Conservation (phyloP, 2,329 filamentous ascomycete species). For the Dactylellina parvicollis region DNA sequence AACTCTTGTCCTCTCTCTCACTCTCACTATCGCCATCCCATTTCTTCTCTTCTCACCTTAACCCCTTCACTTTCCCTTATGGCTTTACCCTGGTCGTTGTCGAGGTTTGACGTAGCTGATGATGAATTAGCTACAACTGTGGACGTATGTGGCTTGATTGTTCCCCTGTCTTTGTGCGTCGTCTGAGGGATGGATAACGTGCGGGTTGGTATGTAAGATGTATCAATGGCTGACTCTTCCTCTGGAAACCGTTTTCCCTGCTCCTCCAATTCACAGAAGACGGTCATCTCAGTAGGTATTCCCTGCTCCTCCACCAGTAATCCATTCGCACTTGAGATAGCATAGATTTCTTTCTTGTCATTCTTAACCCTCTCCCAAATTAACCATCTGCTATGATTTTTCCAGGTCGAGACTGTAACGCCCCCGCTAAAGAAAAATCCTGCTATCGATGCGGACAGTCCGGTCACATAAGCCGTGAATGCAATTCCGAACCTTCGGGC, state of each 20-base stretch:
- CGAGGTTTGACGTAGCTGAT: constrained; percentile 55
- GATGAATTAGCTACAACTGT: constrained; percentile 76
- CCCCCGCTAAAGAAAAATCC: constrained; percentile 86
- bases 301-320: background rate
- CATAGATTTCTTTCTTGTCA: no score
- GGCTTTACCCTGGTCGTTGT: constrained; percentile 45
- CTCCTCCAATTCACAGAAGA: constrained; percentile 63
- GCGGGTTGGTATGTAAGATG: constrained; percentile 28
- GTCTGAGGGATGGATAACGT: constrained; percentile 33
- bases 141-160: constrained; percentile 69
- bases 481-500: constrained; percentile 65
- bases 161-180: constrained; percentile 48
- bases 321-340: constrained; percentile 1
- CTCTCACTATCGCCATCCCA: background rate
- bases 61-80: constrained; percentile 6
- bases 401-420: constrained; percentile 87
- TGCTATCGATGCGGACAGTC: constrained; percentile 80
- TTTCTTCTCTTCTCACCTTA: no score
- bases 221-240: constrained; percentile 49
- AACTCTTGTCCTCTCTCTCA: constrained; percentile 12
- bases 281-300: constrained; percentile 79
- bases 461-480: constrained; percentile 54
- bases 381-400: background rate
- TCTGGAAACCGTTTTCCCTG: constrained; percentile 57
- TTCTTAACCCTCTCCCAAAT: no score